Evolutionary conservation across 148 eudicot genomes (phyloP), one percentile per base, ranked within the genome.

Genomic region (Silene latifolia): DNA sequence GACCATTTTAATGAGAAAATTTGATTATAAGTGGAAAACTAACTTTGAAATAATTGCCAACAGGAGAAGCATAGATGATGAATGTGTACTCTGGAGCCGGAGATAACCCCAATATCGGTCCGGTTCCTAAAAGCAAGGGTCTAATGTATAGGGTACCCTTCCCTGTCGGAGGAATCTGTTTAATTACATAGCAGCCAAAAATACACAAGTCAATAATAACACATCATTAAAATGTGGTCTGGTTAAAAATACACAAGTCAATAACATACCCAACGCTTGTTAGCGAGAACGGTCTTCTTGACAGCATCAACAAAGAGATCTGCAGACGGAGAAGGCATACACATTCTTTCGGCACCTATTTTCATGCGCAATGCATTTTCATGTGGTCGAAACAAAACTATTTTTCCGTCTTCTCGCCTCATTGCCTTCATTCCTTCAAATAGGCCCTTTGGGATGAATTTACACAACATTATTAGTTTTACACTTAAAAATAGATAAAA

Each of bases 31-130:
- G n/a, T n/a, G n/a, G n/a, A n/a, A n/a, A n/a, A 18, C 8, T 14
- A 61, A 88, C 98, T 90, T 89, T 89, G 74, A 88, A 93, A 78
- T 89, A 91, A 82, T 85, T 86, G 58, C 94, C 83, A 79, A 93
- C 92, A 6, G 98, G 97, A 10, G 91, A 86, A 25, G 97, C 87
- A 77, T 84, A 93, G 11, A 89, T 83, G 24, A 93, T 84, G 63
- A 93, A 93, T 64, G 98, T 91, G 73, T 83, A 89, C 51, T 91
- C 98, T 4, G 95, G 89, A 18, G 97, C 78, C 4, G 98, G 92
- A 23, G 87, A 86, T 47, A 93, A 54, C 17, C 97, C 94, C 3
- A 91, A 79, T 21, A 83, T 77, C 3, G 97, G 85, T 21, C 94
- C 98, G 24, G 85, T 91, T 79, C 98, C 98, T 14, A 93, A 72